Evolutionary conservation across 2,329 filamentous ascomycete genomes (phyloP).

Genomic region (Aureobasidium zeae): DNA sequence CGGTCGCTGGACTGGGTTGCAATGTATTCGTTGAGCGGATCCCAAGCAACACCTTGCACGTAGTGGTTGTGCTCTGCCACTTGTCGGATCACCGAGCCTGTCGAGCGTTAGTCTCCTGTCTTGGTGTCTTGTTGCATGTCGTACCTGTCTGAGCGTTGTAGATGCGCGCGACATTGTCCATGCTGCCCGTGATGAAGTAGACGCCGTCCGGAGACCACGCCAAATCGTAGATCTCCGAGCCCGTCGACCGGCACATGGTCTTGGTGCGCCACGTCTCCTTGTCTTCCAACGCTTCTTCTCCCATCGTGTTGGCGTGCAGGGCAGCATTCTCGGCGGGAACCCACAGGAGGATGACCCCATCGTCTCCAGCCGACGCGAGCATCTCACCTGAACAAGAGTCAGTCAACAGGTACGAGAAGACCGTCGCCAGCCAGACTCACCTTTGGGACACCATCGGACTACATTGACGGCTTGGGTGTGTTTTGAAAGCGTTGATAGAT

Average conservation of each 20-base stretch:
- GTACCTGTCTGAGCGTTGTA: conserved; percentile 87
- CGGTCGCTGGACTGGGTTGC: conserved; percentile 97
- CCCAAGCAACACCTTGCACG: conserved; percentile 96
- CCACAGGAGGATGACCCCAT: conserved; percentile 95
- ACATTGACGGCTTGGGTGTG: conserved; percentile 98
- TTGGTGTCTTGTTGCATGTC: conserved; percentile 20
- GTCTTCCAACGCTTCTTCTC: conserved; percentile 79
- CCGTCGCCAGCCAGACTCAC: conserved; percentile 43
- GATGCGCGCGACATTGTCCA: conserved; percentile 97
- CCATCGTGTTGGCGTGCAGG: conserved; percentile 52
- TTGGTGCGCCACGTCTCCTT: conserved; percentile 96
- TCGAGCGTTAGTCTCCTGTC: conserved; percentile 18
- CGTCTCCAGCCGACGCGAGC: conserved; percentile 89
- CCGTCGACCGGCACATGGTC: conserved; percentile 93
- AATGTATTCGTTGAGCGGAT: conserved; percentile 94
- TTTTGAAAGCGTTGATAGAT: conserved; percentile 82
- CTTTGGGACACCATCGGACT: conserved; percentile 88
- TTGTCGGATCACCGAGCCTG: conserved; percentile 67
- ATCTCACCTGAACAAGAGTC: conserved; percentile 59
- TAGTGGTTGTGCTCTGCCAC: conserved; percentile 98
- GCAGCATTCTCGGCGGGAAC: conserved; percentile 71
- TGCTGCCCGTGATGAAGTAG: conserved; percentile 97
- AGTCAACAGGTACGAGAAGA: background rate
- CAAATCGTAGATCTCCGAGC: conserved; percentile 94
- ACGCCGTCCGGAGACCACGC: conserved; percentile 97